Conservation (phyloP, 441 rosid genomes). For the Raphanus hybrid region DNA sequence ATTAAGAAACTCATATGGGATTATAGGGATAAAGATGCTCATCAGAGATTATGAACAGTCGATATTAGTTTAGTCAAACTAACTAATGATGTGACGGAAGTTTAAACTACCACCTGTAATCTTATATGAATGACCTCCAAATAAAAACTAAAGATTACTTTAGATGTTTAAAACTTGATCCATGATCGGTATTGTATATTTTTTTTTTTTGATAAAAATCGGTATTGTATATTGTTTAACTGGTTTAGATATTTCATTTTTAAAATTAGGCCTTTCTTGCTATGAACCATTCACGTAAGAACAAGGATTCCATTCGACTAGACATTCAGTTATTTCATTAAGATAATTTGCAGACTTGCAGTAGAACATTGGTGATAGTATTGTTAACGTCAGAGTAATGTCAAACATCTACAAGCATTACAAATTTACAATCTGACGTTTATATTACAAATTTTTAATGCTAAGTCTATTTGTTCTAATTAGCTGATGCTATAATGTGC, state of each 20-base stretch:
- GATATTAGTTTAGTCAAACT: background rate
- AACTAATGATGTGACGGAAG: slow-evolving; percentile 16
- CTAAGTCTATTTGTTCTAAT: background rate
- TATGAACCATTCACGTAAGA: background rate
- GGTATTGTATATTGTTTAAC: background rate
- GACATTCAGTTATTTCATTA: background rate
- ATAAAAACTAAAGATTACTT: background rate
- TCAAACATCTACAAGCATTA: background rate
- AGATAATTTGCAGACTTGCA: background rate
- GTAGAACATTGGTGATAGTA: background rate
- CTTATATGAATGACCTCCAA: background rate
- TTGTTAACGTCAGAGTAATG: no score
- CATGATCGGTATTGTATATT: background rate
- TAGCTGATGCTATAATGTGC: background rate
- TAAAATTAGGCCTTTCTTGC: background rate
- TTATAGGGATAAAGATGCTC: no score
- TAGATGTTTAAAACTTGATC: background rate
- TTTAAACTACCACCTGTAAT: background rate
- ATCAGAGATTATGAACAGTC: background rate
- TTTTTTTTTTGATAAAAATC: background rate
- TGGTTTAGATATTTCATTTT: background rate
- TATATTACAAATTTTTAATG: background rate
- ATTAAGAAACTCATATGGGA: no score
- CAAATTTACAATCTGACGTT: background rate
- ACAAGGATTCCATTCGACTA: background rate